Evolutionary conservation across 108 stramenopile genomes (phyloP).

Genomic region (Fragilariopsis cylindrus): DNA sequence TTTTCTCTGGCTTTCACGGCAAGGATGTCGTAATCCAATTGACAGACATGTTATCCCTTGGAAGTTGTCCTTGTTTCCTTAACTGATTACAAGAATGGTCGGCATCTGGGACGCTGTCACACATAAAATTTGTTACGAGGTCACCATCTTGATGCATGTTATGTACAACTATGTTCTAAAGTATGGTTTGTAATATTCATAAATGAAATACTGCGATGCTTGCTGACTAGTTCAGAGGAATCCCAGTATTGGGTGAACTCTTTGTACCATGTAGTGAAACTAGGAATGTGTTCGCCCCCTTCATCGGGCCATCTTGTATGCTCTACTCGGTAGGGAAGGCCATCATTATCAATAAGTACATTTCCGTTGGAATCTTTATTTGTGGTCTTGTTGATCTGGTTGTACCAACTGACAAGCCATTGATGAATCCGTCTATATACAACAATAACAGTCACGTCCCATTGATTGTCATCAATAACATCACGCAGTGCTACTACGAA

Average conservation of each 20-base stretch:
- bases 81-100: slow-evolving; percentile 3
- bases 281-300: slow-evolving; percentile 7
- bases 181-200: slow-evolving; percentile 1
- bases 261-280: slow-evolving; percentile 19
- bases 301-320: slow-evolving; percentile 11
- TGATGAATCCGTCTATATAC: slow-evolving; percentile 17
- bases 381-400: slow-evolving; percentile 22
- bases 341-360: slow-evolving; percentile 3
- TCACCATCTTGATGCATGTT: slow-evolving; percentile 25
- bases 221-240: slow-evolving; percentile 3
- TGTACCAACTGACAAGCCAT: slow-evolving; percentile 19
- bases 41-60: slow-evolving; percentile 14
- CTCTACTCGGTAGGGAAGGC: slow-evolving; percentile 6
- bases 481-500: slow-evolving; percentile 1
- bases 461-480: slow-evolving; percentile 14
- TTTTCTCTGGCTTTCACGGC: slow-evolving; percentile 17
- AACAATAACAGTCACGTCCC: slow-evolving; percentile 18
- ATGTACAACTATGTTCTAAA: slow-evolving; percentile 12
- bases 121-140: slow-evolving; percentile 18
- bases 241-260: slow-evolving; percentile 10
- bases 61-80: not conserved
- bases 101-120: slow-evolving; percentile 7
- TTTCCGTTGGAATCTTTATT: slow-evolving; percentile 15
- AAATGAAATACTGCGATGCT: slow-evolving; percentile 14
- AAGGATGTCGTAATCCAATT: slow-evolving; percentile 17